phyloP scores from a whole-genome alignment of 257 asterid genomes.

The Linderniella brevidens region DNA sequence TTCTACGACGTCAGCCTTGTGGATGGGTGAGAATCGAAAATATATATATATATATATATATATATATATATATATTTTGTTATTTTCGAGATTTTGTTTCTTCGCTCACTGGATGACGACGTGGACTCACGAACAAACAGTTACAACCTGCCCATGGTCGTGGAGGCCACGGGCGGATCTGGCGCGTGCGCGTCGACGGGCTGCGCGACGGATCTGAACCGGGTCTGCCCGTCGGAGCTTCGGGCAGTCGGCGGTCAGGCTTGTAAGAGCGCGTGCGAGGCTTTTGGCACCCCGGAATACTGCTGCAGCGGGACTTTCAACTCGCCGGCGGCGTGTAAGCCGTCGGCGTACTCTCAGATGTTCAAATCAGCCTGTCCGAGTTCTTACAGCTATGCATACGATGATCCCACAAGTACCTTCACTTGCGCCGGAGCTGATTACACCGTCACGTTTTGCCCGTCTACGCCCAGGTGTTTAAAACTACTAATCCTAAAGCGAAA shows the following conservation, averaged over 20 bases:
- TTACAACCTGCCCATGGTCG: slow-evolving; percentile 64
- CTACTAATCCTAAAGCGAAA: background rate
- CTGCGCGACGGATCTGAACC: slow-evolving; percentile 69
- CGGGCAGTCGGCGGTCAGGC: slow-evolving; percentile 56
- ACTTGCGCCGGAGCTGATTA: slow-evolving; percentile 86
- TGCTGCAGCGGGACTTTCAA: slow-evolving; percentile 74
- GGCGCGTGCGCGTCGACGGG: slow-evolving; percentile 83
- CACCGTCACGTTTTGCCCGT: slow-evolving; percentile 76
- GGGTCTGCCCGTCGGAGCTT: slow-evolving; percentile 69
- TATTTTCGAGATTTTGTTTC: too few relatives aligned
- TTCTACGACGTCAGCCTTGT: slow-evolving; percentile 91
- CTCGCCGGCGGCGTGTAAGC: slow-evolving; percentile 84
- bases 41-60: too few relatives aligned
- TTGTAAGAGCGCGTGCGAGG: slow-evolving; percentile 96
- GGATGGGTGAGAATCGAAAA: slow-evolving; percentile 42
- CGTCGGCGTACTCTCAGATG: slow-evolving; percentile 62
- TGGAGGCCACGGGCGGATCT: slow-evolving; percentile 60
- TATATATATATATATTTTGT: too few relatives aligned
- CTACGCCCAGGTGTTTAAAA: slow-evolving; percentile 45
- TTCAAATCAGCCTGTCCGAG: slow-evolving; percentile 95
- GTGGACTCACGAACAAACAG: too few relatives aligned
- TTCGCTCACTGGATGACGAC: too few relatives aligned
- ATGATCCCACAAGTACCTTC: slow-evolving; percentile 84
- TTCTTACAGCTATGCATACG: slow-evolving; percentile 88
- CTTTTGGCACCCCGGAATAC: slow-evolving; percentile 65